phyloP scores from a whole-genome alignment of 2,329 filamentous ascomycete genomes.

The Verticillium tricorpus region DNA sequence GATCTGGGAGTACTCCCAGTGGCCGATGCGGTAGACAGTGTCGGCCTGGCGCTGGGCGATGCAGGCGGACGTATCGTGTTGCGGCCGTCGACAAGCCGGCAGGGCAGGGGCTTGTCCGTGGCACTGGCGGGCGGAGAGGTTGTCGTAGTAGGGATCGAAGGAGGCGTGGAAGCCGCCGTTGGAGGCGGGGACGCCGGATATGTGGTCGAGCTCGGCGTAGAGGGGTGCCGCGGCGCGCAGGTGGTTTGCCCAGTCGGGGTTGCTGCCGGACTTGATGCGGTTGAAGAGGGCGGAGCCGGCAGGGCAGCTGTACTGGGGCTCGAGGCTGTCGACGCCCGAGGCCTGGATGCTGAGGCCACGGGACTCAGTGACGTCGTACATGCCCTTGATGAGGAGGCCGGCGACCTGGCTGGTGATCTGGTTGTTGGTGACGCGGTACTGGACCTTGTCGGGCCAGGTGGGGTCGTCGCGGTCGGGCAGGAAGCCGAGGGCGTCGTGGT shows the following conservation, averaged over 20 bases:
- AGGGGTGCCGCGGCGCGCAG: slow-evolving; percentile 51
- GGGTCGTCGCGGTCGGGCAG: slow-evolving; percentile 47
- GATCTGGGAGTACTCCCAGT: slow-evolving; percentile 77
- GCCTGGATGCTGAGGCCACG: slow-evolving; percentile 40
- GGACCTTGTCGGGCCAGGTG: slow-evolving; percentile 40
- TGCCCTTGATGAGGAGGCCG: slow-evolving; percentile 67
- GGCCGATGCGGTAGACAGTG: slow-evolving; percentile 67
- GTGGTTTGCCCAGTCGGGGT: slow-evolving; percentile 58
- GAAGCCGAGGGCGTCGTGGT: slow-evolving; percentile 64
- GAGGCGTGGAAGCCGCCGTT: slow-evolving; percentile 63
- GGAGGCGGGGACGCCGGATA: slow-evolving; percentile 58
- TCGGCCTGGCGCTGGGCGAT: slow-evolving; percentile 60
- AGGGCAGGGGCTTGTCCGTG: slow-evolving; percentile 69
- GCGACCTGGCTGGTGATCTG: slow-evolving; percentile 78
- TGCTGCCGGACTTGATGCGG: slow-evolving; percentile 36
- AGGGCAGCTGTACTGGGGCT: slow-evolving; percentile 67
- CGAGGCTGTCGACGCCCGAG: slow-evolving; percentile 62
- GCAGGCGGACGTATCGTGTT: slow-evolving; percentile 44
- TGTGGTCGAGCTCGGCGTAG: slow-evolving; percentile 56
- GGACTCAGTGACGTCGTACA: slow-evolving; percentile 46
- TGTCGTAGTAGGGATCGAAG: slow-evolving; percentile 83
- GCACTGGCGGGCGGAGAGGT: slow-evolving; percentile 73
- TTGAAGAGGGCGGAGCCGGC: slow-evolving; percentile 38
- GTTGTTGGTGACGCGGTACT: slow-evolving; percentile 76
- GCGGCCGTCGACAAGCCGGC: slow-evolving; percentile 44